phyloP scores from a whole-genome alignment of 495 filamentous ascomycete species.

The Pyrenula massariospora region DNA sequence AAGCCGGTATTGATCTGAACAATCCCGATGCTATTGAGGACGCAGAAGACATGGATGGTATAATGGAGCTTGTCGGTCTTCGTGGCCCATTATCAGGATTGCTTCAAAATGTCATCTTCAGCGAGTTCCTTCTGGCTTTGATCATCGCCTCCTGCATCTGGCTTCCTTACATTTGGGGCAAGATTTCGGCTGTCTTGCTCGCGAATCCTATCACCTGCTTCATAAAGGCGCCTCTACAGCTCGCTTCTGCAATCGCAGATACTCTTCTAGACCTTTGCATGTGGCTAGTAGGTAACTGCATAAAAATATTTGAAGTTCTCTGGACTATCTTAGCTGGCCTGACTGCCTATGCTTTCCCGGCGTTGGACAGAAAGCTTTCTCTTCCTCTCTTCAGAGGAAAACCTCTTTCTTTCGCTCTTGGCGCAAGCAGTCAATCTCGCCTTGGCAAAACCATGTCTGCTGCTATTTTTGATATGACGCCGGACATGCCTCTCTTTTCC shows the following conservation, averaged over 20 bases:
- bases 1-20: constrained; percentile 44
- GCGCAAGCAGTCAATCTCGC: not conserved
- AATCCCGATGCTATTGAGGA: constrained; percentile 59
- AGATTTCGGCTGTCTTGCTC: constrained; percentile 64
- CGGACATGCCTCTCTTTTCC: constrained; percentile 50
- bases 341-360: not conserved
- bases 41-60: constrained; percentile 93
- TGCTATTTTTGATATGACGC: constrained; percentile 11
- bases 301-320: not conserved
- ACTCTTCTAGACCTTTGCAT: constrained; percentile 43
- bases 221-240: constrained; percentile 56
- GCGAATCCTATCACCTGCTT: constrained; percentile 64
- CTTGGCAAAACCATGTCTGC: not conserved
- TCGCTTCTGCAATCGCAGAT: constrained; percentile 60
- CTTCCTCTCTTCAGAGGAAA: not conserved
- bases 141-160: constrained; percentile 79
- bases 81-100: constrained; percentile 82
- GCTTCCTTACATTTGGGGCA: constrained; percentile 83
- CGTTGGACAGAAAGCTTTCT: not conserved
- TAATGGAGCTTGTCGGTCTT: constrained; percentile 94
- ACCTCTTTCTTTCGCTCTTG: not conserved
- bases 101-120: constrained; percentile 90
- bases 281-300: not conserved
- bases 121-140: constrained; percentile 74
- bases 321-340: not conserved